Evolutionary conservation across 129 eudicot genomes (phyloP), one percentile per base, ranked within the genome.

Genomic region (Pulicaria dysenterica): DNA sequence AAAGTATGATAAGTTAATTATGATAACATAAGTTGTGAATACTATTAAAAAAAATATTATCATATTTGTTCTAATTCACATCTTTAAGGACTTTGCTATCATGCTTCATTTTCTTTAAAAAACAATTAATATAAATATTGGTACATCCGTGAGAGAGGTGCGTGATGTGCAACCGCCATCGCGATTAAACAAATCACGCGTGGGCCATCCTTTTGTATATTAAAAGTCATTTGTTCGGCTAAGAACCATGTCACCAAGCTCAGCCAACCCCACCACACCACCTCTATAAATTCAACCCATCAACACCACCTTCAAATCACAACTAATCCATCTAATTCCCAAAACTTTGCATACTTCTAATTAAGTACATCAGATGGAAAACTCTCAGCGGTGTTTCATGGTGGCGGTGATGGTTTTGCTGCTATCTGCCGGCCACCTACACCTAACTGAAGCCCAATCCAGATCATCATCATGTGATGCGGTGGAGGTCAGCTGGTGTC

Each of bases 401-500:
- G 58, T 55, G 58, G 58, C 58, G 40, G 4, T 65, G 6, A 44
- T 75, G 57, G 57, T 51, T 34, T 12, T 70, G 14, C 65, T 77
- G 15, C 56, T 77, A 24, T 70, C 64, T 3, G 44, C 40, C 2
- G 64, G 71, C 14, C 81, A 64, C 53, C 11, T 47, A 3, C 68
- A 76, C 46, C 3, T 48, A 11, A 69, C 10, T 3, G 67, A 55
- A 45, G 78, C 67, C 0, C 77, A 71, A 39, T 12, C 60, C 8
- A 45, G 69, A 40, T 24, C 31, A 24, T 24, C 31, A 24, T 24
- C 31, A 24, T 79, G 83, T 15, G 41, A 79, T 3, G 68, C 83
- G 1, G 78, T 71, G 63, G 51, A 79, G 67, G 2, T 79, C 12
- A 79, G 77, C 17, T 72, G 77, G 83, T 79, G 83, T 57, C 37